Base-by-base conservation (phyloP, 306 rosid species). In the Ormosia emarginata region DNA sequence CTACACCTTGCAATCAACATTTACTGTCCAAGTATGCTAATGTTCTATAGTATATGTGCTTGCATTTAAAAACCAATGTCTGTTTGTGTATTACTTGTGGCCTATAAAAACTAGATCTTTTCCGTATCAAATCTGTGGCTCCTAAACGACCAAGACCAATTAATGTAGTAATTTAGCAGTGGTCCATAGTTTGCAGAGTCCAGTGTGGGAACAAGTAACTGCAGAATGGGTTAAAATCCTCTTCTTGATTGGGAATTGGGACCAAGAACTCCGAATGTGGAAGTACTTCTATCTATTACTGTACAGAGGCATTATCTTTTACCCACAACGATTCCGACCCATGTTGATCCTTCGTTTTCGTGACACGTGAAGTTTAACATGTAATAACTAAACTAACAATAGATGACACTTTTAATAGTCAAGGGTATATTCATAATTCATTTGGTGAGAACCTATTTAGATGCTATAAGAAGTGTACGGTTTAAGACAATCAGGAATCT, bases 401-500 rank as follows among this genome's bases (percentile, higher is more conserved):
- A 52, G 32, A 59, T 4, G 46, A 69, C 76, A 29, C 70, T 80
- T 52, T 37, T 11, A 75, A 61, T 41, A 75, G 76, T 75, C 37
- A 62, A 71, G 32, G 82, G 74, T 77, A 64, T 11, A 49, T 50
- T 82, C 67, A 56, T 39, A 67, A 69, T 53, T 65, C 81, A 85
- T 46, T 59, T 18, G 55, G n/a, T 4, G 29, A 61, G 74, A 65
- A 68, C 82, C 69, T 56, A 74, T 32, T 41, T 34, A 67, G 76
- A 86, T 82, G 84, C 83, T 67, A 73, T n/a, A 53, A 62, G 76
- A 67, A 78, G 86, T 85, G 78, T 82, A 78, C 74, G 17, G 66
- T 59, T 32, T 1, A 85, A 82, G 81, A 59, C 83, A 47, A 78
- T 39, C 29, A 71, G 77, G 90, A 88, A 90, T 89, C 85, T 77